Evolutionary conservation across 2,329 filamentous ascomycete genomes (phyloP).

Genomic region (Fusarium piperis): DNA sequence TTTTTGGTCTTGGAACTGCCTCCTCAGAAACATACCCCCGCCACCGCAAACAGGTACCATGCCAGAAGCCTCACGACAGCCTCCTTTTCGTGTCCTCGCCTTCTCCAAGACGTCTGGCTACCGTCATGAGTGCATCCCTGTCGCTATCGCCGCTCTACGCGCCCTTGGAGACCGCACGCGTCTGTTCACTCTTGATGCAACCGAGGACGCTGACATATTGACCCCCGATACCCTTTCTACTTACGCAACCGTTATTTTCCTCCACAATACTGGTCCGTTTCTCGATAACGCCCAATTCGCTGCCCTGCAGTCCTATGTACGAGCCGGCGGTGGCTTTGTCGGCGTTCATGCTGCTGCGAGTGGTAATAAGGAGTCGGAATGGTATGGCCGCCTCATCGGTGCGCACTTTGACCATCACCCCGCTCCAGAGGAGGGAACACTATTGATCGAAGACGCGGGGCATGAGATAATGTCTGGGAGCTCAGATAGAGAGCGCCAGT

Average conservation of each 20-base stretch:
- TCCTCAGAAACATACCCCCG: not conserved
- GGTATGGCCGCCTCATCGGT: conserved; percentile 19
- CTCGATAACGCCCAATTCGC: not conserved
- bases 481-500: not conserved
- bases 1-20: not conserved
- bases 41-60: not conserved
- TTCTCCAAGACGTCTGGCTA: conserved; percentile 23
- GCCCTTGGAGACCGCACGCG: not conserved
- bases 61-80: not conserved
- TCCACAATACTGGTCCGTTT: conserved; percentile 16
- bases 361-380: not conserved
- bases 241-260: conserved; percentile 10
- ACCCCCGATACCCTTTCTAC: not conserved
- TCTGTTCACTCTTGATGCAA: not conserved
- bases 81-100: conserved; percentile 4
- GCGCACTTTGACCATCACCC: conserved; percentile 18
- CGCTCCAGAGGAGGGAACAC: conserved; percentile 11
- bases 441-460: not conserved
- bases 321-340: conserved; percentile 16
- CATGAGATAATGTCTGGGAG: conserved; percentile 10
- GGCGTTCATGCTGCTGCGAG: conserved; percentile 23
- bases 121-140: conserved; percentile 20
- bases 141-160: conserved; percentile 4
- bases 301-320: not conserved
- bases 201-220: conserved; percentile 7